Conservation (phyloP, 352 stramenopile genomes). For the Phytophthora sojae region DNA sequence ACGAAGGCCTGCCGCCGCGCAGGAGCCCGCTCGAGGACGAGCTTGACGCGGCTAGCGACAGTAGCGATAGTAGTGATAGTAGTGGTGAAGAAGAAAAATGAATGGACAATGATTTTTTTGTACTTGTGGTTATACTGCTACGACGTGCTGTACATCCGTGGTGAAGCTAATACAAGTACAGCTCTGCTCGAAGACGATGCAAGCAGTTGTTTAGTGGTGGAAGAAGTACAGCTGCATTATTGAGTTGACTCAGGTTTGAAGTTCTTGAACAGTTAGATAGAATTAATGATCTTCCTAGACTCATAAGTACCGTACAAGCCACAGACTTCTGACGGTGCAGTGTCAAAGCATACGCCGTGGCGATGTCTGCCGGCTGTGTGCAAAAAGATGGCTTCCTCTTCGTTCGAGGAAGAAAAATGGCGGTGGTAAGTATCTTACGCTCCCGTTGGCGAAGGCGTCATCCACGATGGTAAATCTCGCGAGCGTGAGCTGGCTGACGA, state of each 20-base stretch:
- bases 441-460: slow-evolving; percentile 32
- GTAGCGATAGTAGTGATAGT: slow-evolving; percentile 15
- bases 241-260: too few species aligned
- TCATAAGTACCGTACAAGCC: too few species aligned
- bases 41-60: slow-evolving; percentile 48
- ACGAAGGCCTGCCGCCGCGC: slow-evolving; percentile 57
- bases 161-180: too few species aligned
- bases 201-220: too few species aligned
- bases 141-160: slow-evolving; percentile 10
- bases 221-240: too few species aligned
- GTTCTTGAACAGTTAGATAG: too few species aligned
- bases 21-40: slow-evolving; percentile 85
- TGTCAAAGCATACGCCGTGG: neutral
- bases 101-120: neutral
- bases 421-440: slow-evolving; percentile 15
- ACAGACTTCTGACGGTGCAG: too few species aligned
- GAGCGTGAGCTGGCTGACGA: slow-evolving; percentile 41
- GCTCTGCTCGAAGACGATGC: too few species aligned
- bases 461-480: slow-evolving; percentile 26
- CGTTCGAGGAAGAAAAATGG: slow-evolving; percentile 31
- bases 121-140: neutral
- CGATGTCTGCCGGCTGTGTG: slow-evolving; percentile 12
- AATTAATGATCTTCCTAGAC: too few species aligned
- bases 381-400: slow-evolving; percentile 32
- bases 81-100: slow-evolving; percentile 25